Evolutionary conservation across 2,329 filamentous ascomycete species (phyloP).

Genomic region (Cytospora chrysosperma): DNA sequence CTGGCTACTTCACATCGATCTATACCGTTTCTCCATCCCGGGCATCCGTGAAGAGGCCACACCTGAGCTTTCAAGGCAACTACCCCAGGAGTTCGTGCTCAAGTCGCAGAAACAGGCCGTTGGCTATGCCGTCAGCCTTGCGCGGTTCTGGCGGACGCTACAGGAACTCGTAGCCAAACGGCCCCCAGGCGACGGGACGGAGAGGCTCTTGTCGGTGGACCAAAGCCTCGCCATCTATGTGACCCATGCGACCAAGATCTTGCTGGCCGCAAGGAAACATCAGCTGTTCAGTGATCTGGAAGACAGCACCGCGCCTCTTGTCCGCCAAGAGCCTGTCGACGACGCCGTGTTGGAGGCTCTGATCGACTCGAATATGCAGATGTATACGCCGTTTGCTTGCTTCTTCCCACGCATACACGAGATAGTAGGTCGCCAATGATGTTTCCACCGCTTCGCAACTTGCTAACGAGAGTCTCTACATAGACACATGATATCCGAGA

Average conservation of each 20-base stretch:
- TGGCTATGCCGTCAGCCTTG: conserved; percentile 38
- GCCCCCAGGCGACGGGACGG: conserved; percentile 23
- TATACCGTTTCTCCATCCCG: conserved; percentile 41
- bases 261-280: conserved; percentile 38
- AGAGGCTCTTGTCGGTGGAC: conserved; percentile 23
- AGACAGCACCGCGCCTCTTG: conserved; percentile 39
- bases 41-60: conserved; percentile 35
- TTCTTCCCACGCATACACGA: conserved; percentile 27
- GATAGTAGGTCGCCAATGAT: conserved; percentile 16
- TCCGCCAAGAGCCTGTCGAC: conserved; percentile 34
- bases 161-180: conserved; percentile 32
- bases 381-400: conserved; percentile 35
- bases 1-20: conserved; percentile 38
- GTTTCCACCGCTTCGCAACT: background rate
- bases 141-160: conserved; percentile 38
- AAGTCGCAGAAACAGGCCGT: conserved; percentile 41
- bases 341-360: conserved; percentile 35
- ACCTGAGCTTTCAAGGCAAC: conserved; percentile 34
- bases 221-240: conserved; percentile 28
- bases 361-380: conserved; percentile 35
- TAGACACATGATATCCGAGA: conserved; percentile 24
- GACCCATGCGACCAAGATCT: conserved; percentile 29
- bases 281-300: conserved; percentile 36
- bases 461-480: background rate
- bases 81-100: conserved; percentile 38